A percentile compares a stretch with the other conserved stretches of the same genome.
These are phyloP conservation scores for Bidens hawaiensis DNA, from an alignment of 140 eudicot species.

Conservation along the genomic window DNA sequence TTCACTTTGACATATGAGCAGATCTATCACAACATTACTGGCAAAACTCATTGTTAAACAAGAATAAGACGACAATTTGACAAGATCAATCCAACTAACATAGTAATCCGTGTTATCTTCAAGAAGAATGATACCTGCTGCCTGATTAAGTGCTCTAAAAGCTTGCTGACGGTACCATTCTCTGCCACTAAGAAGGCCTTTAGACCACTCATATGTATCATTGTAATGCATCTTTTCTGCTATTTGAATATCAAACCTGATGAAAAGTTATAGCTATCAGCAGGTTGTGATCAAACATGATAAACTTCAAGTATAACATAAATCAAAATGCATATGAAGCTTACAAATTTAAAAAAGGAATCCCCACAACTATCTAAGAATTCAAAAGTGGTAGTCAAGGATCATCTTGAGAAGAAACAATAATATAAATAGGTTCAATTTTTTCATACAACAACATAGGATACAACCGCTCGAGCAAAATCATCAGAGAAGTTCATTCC, in stretches of 20 bases:
- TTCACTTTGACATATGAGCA: slow-evolving; percentile 10
- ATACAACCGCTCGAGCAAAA: slow-evolving; percentile 93
- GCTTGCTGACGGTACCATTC: slow-evolving; percentile 99
- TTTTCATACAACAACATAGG: slow-evolving; percentile 36
- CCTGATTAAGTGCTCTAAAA: slow-evolving; percentile 93
- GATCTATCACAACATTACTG: not conserved
- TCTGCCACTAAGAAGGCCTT: slow-evolving; percentile 70
- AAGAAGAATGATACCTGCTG: slow-evolving; percentile 61
- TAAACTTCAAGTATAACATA: slow-evolving; percentile 12
- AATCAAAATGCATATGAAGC: slow-evolving; percentile 20
- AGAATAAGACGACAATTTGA: not conserved
- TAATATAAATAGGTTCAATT: not conserved
- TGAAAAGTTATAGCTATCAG: slow-evolving; percentile 12
- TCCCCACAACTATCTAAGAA: slow-evolving; percentile 78
- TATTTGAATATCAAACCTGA: slow-evolving; percentile 79
- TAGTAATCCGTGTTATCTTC: slow-evolving; percentile 1
- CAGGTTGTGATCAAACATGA: not conserved
- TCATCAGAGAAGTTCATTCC: slow-evolving; percentile 98
- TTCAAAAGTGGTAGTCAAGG: slow-evolving; percentile 35
- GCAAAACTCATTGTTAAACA: not conserved
- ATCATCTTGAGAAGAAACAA: slow-evolving; percentile 6
- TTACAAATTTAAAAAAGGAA: slow-evolving; percentile 96
- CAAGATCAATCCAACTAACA: not conserved
- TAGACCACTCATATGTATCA: slow-evolving; percentile 51
- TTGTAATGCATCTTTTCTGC: slow-evolving; percentile 85